These are phyloP conservation scores for Lactifluus hygrophoroides DNA, from an alignment of 768 basidiomycete genomes.

Conservation along the genomic window DNA sequence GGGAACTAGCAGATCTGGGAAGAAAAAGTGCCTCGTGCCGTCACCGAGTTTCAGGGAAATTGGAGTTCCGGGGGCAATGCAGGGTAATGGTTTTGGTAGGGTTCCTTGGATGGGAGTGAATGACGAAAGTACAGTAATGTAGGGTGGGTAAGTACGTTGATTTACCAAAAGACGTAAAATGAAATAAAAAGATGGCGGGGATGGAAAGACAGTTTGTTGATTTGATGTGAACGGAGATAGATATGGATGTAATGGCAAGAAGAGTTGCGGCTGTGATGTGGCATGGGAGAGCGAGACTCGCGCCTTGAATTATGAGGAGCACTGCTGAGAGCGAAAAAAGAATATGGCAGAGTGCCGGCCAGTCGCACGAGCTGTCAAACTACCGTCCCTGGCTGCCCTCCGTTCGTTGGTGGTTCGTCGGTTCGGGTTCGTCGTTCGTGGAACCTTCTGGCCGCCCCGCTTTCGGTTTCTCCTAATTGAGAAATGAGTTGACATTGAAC, in stretches of 20 bases:
- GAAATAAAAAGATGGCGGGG: constrained; percentile 15
- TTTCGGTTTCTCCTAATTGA: background rate
- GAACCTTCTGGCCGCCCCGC: constrained; percentile 4
- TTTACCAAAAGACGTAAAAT: constrained; percentile 18
- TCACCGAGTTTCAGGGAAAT: constrained; percentile 9
- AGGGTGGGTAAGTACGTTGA: constrained; percentile 17
- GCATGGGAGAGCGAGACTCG: constrained; percentile 19
- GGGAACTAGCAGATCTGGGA: constrained; percentile 11
- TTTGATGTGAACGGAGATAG: constrained; percentile 20
- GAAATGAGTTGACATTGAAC: background rate
- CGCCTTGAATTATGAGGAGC: constrained; percentile 9
- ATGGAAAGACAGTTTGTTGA: constrained; percentile 16
- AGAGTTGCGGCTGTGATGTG: constrained; percentile 19
- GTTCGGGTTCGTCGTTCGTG: background rate
- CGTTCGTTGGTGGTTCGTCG: background rate
- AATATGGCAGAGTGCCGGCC: constrained; percentile 15
- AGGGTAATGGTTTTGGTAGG: constrained; percentile 10
- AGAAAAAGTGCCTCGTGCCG: constrained; percentile 4
- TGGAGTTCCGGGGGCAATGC: constrained; percentile 13
- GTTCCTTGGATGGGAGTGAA: constrained; percentile 11
- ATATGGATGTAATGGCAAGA: constrained; percentile 18
- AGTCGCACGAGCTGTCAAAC: constrained; percentile 20
- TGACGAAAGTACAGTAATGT: constrained; percentile 9
- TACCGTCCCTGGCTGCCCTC: constrained; percentile 15
- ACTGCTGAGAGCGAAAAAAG: constrained; percentile 17